Evolutionary conservation across 169 alveolate genomes (phyloP), one percentile per base, ranked within the genome.

Genomic region (Plasmodium yoelii): DNA sequence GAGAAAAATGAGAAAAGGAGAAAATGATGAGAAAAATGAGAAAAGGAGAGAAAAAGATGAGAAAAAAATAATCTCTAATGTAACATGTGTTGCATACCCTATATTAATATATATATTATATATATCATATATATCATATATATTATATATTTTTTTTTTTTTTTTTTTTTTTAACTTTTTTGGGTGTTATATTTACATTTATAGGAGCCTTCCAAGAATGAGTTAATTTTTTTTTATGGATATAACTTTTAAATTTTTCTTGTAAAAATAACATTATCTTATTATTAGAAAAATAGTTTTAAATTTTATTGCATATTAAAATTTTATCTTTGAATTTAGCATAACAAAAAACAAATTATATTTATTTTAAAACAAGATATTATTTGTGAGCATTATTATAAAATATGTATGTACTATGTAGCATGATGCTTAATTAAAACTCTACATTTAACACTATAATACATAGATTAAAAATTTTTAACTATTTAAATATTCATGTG

Each of bases 161-260:
- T 46, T 18, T 7, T 68, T 47, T 68, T 68, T 73, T 57, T 18
- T n/a, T 34, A 5, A 56, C 24, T 34, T 56, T n/a, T 55, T 28
- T 19, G 22, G 22, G 3, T 10, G 59, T 51, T 13, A 51, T 13
- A n/a, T 80, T 65, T 56, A 1, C n/a, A 46, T 63, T 77, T 80
- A 46, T 56, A 80, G 90, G 90, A 80, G 90, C 28, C 80, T 80
- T 5, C 90, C 90, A 65, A 80, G 90, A 49, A 80, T 80, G 90
- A 80, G 90, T 57, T 80, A 51, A 80, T 7, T n/a, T 61, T 56
- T 18, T 18, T 15, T 18, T 56, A 56, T 56, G 34, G 1, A 3
- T 51, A 6, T 12, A 3, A 13, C 0, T 13, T 10, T 51, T 51
- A 12, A 51, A 6, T 57, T 57, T 57, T 57, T 57, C 26, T 57